phyloP scores from a whole-genome alignment of 2,329 filamentous ascomycete genomes.

The Pezicula carpinea region DNA sequence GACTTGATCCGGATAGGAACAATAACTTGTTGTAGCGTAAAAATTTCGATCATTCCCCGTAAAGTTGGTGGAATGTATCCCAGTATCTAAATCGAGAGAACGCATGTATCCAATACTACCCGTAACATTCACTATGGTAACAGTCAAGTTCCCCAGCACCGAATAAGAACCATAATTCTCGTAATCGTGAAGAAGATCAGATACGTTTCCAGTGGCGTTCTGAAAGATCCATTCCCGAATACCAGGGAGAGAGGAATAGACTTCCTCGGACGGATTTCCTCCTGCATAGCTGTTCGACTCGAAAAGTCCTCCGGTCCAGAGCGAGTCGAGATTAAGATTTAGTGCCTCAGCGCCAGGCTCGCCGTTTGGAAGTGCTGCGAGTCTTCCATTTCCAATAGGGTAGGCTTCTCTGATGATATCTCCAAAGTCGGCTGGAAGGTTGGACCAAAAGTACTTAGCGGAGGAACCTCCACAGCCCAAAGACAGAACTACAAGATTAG shows the following conservation, averaged over 20 bases:
- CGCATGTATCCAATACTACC: slow-evolving; percentile 33
- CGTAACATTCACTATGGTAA: slow-evolving; percentile 31
- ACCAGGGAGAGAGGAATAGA: slow-evolving; percentile 32
- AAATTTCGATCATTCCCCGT: slow-evolving; percentile 27
- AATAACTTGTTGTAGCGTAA: slow-evolving; percentile 36
- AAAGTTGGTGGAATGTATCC: slow-evolving; percentile 33
- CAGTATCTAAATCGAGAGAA: slow-evolving; percentile 38
- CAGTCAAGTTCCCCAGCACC: slow-evolving; percentile 41
- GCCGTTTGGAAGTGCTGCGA: slow-evolving; percentile 40
- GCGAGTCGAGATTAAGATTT: slow-evolving; percentile 41
- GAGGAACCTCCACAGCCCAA: too few relatives aligned
- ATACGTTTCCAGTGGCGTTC: slow-evolving; percentile 42
- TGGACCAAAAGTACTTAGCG: slow-evolving; percentile 11
- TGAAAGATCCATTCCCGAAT: slow-evolving; percentile 44
- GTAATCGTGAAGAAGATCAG: slow-evolving; percentile 33
- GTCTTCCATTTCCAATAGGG: slow-evolving; percentile 43
- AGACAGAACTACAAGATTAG: too few relatives aligned
- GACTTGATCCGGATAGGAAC: slow-evolving; percentile 37
- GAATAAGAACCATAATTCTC: slow-evolving; percentile 41
- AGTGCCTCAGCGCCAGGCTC: slow-evolving; percentile 37
- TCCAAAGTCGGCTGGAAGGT: slow-evolving; percentile 7
- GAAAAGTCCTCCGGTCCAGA: slow-evolving; percentile 48
- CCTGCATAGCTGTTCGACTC: slow-evolving; percentile 39
- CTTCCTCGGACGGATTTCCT: slow-evolving; percentile 37
- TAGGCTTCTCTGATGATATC: slow-evolving; percentile 34